Evolutionary conservation across 805 yeast species (phyloP), one percentile per base, ranked within the genome.

Genomic region (Saccharomyces paradoxus): DNA sequence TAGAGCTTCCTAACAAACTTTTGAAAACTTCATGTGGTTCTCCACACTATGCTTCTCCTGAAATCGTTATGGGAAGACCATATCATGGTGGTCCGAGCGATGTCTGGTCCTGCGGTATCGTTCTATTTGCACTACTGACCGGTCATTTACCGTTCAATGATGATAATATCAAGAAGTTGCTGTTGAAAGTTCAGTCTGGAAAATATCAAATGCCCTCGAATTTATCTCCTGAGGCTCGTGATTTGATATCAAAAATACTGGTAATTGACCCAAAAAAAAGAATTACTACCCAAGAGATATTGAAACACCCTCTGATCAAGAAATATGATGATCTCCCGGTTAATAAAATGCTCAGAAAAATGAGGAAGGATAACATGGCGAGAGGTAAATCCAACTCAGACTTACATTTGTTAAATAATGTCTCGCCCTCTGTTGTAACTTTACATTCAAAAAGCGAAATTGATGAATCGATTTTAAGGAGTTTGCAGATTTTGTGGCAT

Each of bases 1-100:
- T 87, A 56, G 92, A 87, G 67, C 78, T 83, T 57, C 81, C 81
- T 54, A 88, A 84, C 53, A 80, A 81, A 67, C 71, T 87, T 53
- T 73, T 87, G 52, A 89, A 86, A 68, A 87, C 95, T 4, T 82
- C 89, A 14, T 87, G 95, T 73, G 95, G 95, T 3, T 85, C 91
- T 24, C 95, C 95, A 21, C 95, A 87, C 72, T 87, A 87, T 69
- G 94, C 94, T 6, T 87, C 95, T 2, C 95, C 95, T 0, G 95
- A 87, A 70, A 87, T 87, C 58, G 92, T 87, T 21, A 78, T 83
- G 63, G 92, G 94, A 17, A 79, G 80, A 63, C 81, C 81, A 53
- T 87, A 87, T 64, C 90, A 87, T 69, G 95, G 95, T 21, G 84
- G 87, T 30, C 90, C 91, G 37, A 83, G 90, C 56, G 95, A 87